A percentile compares a stretch with the other conserved stretches of the same genome.
Evolutionary conservation across 2,329 filamentous ascomycete species (phyloP).

Genomic region (Hypoxylon sp.): DNA sequence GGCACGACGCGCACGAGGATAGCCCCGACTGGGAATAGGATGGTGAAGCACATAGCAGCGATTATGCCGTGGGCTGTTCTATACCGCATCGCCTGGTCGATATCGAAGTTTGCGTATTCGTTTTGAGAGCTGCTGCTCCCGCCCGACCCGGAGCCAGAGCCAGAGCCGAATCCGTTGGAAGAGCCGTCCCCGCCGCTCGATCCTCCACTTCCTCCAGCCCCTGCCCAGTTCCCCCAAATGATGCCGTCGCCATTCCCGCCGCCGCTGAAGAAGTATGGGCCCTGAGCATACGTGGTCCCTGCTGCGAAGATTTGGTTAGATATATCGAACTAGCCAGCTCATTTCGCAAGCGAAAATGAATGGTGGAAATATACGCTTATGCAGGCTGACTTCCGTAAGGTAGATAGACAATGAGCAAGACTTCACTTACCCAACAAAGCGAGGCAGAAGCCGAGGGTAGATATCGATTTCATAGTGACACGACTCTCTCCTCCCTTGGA

Average conservation of each 20-base stretch:
- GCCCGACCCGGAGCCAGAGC: not conserved
- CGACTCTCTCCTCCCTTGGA: not conserved
- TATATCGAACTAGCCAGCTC: not conserved
- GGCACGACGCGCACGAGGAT: slow-evolving; percentile 57
- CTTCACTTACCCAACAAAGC: slow-evolving; percentile 28
- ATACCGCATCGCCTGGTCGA: slow-evolving; percentile 47
- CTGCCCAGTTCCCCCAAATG: not conserved
- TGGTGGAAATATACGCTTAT: not conserved
- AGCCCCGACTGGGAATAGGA: slow-evolving; percentile 60
- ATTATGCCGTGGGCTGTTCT: slow-evolving; percentile 58
- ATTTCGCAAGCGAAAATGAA: not conserved
- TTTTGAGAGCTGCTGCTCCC: not conserved
- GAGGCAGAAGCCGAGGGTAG: slow-evolving; percentile 16
- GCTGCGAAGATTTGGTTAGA: slow-evolving; percentile 11
- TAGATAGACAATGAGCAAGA: not conserved
- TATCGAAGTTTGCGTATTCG: slow-evolving; percentile 46
- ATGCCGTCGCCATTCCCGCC: slow-evolving; percentile 6
- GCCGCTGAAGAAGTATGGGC: slow-evolving; percentile 2
- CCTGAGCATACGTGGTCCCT: slow-evolving; percentile 13
- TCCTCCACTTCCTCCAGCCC: slow-evolving; percentile 1
- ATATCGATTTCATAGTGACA: slow-evolving; percentile 8
- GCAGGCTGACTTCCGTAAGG: not conserved
- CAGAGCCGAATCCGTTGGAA: not conserved
- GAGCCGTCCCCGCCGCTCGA: slow-evolving; percentile 5
- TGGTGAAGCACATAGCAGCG: slow-evolving; percentile 56